A percentile compares a stretch with the other conserved stretches of the same genome.
Conservation (phyloP, 768 basidiomycete species). For the Leccinum arenicola region DNA sequence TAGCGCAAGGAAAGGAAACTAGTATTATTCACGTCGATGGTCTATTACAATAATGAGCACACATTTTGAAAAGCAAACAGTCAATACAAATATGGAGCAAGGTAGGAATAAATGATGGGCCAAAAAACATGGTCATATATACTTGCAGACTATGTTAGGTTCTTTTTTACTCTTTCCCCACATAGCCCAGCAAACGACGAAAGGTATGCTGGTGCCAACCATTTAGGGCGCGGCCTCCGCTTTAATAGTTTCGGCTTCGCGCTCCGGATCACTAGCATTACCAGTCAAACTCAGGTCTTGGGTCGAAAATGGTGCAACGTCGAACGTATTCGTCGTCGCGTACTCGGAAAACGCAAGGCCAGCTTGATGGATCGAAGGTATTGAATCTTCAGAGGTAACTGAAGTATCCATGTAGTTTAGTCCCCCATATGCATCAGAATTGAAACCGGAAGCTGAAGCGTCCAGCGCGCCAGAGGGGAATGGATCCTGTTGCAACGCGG, state of each 20-base stretch:
- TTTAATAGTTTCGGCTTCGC: conserved; percentile 64
- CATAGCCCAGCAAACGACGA: conserved; percentile 25
- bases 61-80: conserved; percentile 33
- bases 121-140: conserved; percentile 32
- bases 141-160: conserved; percentile 30
- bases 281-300: conserved; percentile 64
- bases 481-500: conserved; percentile 75
- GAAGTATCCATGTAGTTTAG: conserved; percentile 77
- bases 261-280: conserved; percentile 57
- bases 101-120: conserved; percentile 36
- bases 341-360: conserved; percentile 74
- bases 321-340: conserved; percentile 60
- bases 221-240: conserved; percentile 48
- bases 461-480: conserved; percentile 69
- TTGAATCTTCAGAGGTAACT: conserved; percentile 59
- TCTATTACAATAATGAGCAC: conserved; percentile 38
- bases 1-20: conserved; percentile 14
- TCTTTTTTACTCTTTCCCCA: conserved; percentile 15
- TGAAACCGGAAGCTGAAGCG: conserved; percentile 57
- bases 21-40: conserved; percentile 30
- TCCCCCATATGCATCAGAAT: conserved; percentile 64
- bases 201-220: conserved; percentile 18
- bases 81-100: conserved; percentile 38
- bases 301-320: conserved; percentile 63
- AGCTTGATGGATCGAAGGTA: conserved; percentile 56